phyloP scores from a whole-genome alignment of 176 grass and related monocot species.

The Tillandsia fasciculata region DNA sequence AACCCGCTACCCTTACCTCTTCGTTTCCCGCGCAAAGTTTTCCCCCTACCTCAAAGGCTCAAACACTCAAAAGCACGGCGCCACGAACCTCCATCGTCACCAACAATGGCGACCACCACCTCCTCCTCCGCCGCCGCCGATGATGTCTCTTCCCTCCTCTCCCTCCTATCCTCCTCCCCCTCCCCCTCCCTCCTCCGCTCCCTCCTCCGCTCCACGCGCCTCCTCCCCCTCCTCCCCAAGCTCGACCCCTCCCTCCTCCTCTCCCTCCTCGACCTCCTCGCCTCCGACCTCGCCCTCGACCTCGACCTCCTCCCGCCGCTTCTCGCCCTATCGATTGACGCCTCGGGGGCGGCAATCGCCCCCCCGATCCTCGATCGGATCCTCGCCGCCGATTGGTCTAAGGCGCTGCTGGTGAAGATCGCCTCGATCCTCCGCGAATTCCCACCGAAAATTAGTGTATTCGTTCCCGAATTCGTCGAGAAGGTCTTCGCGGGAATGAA shows the following conservation, averaged over 20 bases:
- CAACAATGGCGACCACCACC: constrained; percentile 6
- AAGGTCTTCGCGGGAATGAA: constrained; percentile 46
- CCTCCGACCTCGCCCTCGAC: constrained; percentile 20
- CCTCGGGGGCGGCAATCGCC: constrained; percentile 1
- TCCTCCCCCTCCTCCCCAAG: constrained; percentile 14
- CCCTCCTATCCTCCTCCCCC: constrained; percentile 27
- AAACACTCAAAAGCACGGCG: not conserved
- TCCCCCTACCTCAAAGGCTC: not conserved
- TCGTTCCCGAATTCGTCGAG: constrained; percentile 31
- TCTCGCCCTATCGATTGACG: constrained; percentile 9
- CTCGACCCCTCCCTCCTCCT: constrained; percentile 13
- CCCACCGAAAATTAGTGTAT: not conserved
- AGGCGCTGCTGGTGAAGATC: constrained; percentile 24
- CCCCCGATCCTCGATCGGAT: constrained; percentile 14
- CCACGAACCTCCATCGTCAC: not conserved
- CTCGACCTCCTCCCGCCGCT: constrained; percentile 33
- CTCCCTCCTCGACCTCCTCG: constrained; percentile 25
- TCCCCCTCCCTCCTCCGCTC: constrained; percentile 16
- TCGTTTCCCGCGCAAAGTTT: constrained; percentile 17
- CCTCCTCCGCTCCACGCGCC: constrained; percentile 4
- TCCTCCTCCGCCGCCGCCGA: constrained; percentile 28
- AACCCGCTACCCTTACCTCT: not conserved
- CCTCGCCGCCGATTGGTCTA: constrained; percentile 23
- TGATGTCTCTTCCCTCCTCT: constrained; percentile 18
- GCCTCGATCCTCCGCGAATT: constrained; percentile 29